A percentile compares a stretch with the other conserved stretches of the same genome.
These are phyloP conservation scores for Angomonas deanei DNA, from an alignment of 208 protist genomes.

Conservation along the genomic window DNA sequence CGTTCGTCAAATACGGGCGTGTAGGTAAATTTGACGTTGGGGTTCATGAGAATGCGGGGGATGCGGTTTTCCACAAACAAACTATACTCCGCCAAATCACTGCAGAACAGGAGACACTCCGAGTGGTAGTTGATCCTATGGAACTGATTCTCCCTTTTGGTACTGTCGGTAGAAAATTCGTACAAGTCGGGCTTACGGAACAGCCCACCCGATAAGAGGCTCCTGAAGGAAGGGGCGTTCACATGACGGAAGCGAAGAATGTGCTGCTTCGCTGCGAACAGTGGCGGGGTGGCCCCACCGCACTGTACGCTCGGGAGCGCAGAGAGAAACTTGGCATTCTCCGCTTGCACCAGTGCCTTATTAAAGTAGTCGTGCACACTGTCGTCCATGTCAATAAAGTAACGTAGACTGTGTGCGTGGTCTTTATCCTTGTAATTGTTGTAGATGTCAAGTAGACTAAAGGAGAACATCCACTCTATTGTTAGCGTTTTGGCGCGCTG, in stretches of 20 bases:
- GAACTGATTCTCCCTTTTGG: too few species aligned
- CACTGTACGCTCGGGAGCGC: too few species aligned
- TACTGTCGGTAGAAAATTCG: too few species aligned
- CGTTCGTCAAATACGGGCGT: slow-evolving; percentile 37
- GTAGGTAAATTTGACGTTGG: slow-evolving; percentile 60
- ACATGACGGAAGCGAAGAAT: slow-evolving; percentile 54
- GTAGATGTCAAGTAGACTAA: not conserved
- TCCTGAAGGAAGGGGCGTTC: slow-evolving; percentile 46
- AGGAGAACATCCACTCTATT: slow-evolving; percentile 5
- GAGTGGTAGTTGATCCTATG: too few species aligned
- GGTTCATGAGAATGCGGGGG: slow-evolving; percentile 70
- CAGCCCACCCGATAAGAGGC: too few species aligned
- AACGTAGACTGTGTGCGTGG: not conserved
- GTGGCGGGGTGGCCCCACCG: too few species aligned
- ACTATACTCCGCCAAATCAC: slow-evolving; percentile 47
- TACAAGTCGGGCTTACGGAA: too few species aligned
- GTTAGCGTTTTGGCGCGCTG: too few species aligned
- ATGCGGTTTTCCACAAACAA: slow-evolving; percentile 20
- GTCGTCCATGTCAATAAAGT: not conserved
- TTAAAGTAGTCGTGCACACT: slow-evolving; percentile 22
- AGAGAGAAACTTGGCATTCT: too few species aligned
- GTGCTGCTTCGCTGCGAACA: too few species aligned
- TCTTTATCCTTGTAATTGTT: not conserved
- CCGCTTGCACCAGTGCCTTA: too few species aligned
- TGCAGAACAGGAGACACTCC: slow-evolving; percentile 67